Percentiles rank a stretch among this genome's conserved stretches.
Conservation (phyloP, 352 stramenopile genomes). For the Thalassiosira sp. region DNA sequence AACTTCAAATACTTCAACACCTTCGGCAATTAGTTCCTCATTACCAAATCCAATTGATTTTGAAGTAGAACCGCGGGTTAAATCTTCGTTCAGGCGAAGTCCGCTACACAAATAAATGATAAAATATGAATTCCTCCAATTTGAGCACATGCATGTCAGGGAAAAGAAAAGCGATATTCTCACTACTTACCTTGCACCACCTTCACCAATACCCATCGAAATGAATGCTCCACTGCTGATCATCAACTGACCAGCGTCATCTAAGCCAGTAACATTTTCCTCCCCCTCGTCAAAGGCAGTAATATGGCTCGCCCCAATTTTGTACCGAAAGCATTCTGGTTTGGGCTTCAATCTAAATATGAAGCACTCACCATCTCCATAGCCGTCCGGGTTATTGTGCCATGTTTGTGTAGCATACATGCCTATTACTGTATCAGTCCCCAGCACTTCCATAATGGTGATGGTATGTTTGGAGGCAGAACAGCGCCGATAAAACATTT, state of each 20-base stretch:
- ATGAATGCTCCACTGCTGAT: slow-evolving; percentile 65
- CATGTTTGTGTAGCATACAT: slow-evolving; percentile 77
- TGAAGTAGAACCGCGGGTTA: slow-evolving; percentile 66
- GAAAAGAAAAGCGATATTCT: neutral
- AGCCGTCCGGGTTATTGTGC: slow-evolving; percentile 59
- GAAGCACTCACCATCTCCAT: slow-evolving; percentile 77
- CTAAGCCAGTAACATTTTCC: slow-evolving; percentile 13
- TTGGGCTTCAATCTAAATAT: slow-evolving; percentile 69
- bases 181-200: slow-evolving; percentile 42
- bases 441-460: slow-evolving; percentile 63
- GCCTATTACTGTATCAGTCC: slow-evolving; percentile 56
- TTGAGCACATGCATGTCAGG: neutral
- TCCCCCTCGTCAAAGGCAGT: slow-evolving; percentile 22
- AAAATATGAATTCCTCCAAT: too few relatives aligned
- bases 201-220: slow-evolving; percentile 71
- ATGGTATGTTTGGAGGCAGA: slow-evolving; percentile 67
- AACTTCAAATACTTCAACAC: slow-evolving; percentile 69
- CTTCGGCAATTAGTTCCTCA: slow-evolving; percentile 61
- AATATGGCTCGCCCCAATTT: slow-evolving; percentile 27
- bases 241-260: slow-evolving; percentile 70
- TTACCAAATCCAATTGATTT: slow-evolving; percentile 70
- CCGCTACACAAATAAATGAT: slow-evolving; percentile 24
- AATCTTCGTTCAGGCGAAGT: slow-evolving; percentile 77
- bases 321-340: slow-evolving; percentile 73
- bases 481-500: slow-evolving; percentile 69